These are phyloP conservation scores for Oemleria cerasiformis DNA, from an alignment of 306 rosid species.

Conservation along the genomic window DNA sequence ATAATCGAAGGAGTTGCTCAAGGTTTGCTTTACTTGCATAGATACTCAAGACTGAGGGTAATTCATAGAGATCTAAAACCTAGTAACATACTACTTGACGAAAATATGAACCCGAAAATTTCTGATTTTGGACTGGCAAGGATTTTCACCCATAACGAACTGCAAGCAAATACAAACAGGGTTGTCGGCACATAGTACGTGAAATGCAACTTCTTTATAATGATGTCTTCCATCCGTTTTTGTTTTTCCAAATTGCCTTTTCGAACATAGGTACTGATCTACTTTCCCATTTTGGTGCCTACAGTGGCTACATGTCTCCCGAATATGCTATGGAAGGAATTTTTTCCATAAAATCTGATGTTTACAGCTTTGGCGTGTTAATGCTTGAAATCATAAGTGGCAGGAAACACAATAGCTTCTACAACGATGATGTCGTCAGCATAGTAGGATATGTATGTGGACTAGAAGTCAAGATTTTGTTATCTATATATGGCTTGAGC, in stretches of 20 bases:
- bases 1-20: constrained; percentile 19
- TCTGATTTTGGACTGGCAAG: constrained; percentile 2
- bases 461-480: too few relatives aligned
- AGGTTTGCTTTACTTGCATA: constrained; percentile 22
- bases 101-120: constrained; percentile 21
- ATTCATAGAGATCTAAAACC: constrained; percentile 17
- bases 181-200: constrained; percentile 28
- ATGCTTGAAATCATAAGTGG: constrained; percentile 29
- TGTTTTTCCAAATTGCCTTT: not conserved
- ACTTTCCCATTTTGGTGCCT: not conserved
- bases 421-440: constrained; percentile 1
- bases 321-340: constrained; percentile 23
- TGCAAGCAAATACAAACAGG: not conserved
- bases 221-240: not conserved
- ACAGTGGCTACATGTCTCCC: constrained; percentile 24
- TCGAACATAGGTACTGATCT: not conserved
- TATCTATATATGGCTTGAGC: not conserved
- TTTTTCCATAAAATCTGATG: constrained; percentile 24
- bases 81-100: constrained; percentile 19
- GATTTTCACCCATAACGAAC: constrained; percentile 16
- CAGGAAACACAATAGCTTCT: constrained; percentile 23
- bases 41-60: constrained; percentile 9
- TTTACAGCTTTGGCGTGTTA: constrained; percentile 26
- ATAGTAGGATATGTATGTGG: constrained; percentile 27
- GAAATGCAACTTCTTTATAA: not conserved